Evolutionary conservation across 1,139 yeast genomes (phyloP).

Genomic region (Candida tetrigidarum): DNA sequence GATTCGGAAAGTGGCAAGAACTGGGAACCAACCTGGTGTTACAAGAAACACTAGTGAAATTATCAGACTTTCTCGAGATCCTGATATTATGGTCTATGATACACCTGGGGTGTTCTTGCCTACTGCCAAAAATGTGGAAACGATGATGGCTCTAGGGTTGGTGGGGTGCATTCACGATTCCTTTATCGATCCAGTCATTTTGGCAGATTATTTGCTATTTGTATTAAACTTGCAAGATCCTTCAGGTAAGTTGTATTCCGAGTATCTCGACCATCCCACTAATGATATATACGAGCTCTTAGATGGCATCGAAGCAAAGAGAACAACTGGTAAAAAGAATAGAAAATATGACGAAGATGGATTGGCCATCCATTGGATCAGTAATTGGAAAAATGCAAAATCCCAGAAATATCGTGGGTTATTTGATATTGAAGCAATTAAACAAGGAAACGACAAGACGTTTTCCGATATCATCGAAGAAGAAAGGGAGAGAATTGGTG

Average conservation of each 20-base stretch:
- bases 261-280: constrained; percentile 65
- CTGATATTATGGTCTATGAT: constrained; percentile 77
- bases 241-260: constrained; percentile 46
- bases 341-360: constrained; percentile 57
- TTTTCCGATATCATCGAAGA: constrained; percentile 27
- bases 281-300: constrained; percentile 71
- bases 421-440: constrained; percentile 42
- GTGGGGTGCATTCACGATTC: constrained; percentile 78
- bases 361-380: constrained; percentile 70
- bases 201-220: constrained; percentile 84
- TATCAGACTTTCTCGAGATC: constrained; percentile 63
- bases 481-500: constrained; percentile 36
- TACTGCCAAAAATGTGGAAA: constrained; percentile 62
- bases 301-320: constrained; percentile 51
- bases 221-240: constrained; percentile 69
- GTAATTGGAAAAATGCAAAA: constrained; percentile 68
- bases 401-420: constrained; percentile 32
- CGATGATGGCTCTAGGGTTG: constrained; percentile 77
- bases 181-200: constrained; percentile 79
- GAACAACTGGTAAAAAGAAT: constrained; percentile 36
- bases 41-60: constrained; percentile 81
- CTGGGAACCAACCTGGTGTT: constrained; percentile 92
- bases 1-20: constrained; percentile 71
- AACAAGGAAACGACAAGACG: constrained; percentile 30
- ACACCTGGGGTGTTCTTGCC: constrained; percentile 95